Evolutionary conservation across 2,329 filamentous ascomycete genomes (phyloP).

Genomic region (Colletotrichum trifolii): DNA sequence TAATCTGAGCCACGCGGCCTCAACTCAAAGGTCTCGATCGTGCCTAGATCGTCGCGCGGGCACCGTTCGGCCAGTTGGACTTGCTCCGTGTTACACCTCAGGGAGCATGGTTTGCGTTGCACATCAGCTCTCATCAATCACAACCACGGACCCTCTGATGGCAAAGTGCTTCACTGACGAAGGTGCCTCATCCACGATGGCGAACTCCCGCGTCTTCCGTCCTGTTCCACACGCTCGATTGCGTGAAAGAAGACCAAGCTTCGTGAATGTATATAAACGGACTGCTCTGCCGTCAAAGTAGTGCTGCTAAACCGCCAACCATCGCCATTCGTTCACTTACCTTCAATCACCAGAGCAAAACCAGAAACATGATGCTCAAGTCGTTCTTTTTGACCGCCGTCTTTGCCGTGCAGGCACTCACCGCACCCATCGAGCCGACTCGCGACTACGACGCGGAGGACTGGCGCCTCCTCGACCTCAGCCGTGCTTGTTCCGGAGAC

Average conservation of each 20-base stretch:
- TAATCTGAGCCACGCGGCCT: background rate
- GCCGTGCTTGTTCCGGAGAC: conserved; percentile 4
- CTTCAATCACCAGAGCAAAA: background rate
- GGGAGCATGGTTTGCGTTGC: conserved; percentile 5
- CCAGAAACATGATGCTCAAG: background rate
- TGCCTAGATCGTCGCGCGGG: background rate
- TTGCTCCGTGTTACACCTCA: background rate
- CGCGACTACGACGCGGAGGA: background rate
- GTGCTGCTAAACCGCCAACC: background rate
- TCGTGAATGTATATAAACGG: too few species aligned
- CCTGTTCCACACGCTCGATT: too few species aligned
- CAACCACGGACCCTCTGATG: background rate
- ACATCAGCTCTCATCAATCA: conserved; percentile 1
- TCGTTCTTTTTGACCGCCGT: background rate
- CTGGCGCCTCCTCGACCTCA: conserved; percentile 26
- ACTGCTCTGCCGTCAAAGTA: background rate
- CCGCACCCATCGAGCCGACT: fast-evolving
- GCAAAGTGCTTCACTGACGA: background rate
- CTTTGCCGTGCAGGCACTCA: background rate
- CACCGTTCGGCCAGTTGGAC: background rate
- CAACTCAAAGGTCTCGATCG: background rate
- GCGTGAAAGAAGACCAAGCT: too few species aligned
- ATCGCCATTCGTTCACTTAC: background rate
- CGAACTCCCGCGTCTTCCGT: too few species aligned
- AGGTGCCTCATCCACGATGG: background rate